Evolutionary conservation across 805 yeast genomes (phyloP), one percentile per base, ranked within the genome.

Genomic region (Candida montana): DNA sequence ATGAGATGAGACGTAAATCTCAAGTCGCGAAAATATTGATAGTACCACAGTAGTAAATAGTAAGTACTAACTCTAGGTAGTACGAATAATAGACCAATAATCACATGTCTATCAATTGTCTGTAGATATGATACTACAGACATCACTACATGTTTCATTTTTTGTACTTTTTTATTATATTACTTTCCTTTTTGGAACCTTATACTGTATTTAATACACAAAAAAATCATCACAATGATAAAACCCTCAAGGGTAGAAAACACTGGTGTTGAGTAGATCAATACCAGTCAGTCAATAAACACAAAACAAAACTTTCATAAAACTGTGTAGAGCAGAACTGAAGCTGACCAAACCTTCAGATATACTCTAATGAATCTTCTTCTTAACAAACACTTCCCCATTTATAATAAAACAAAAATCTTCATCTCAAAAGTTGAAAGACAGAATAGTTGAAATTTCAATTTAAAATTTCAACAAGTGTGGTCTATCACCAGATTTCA

Each of bases 401-500:
- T 21, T 9, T 21, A 6, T 21, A n/a, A n/a, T n/a, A n/a, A n/a
- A n/a, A n/a, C n/a, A n/a, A n/a, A n/a, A n/a, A n/a, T n/a, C n/a
- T n/a, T n/a, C n/a, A n/a, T n/a, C n/a, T n/a, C n/a, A n/a, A n/a
- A n/a, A n/a, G n/a, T n/a, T n/a, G n/a, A n/a, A n/a, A n/a, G n/a
- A n/a, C n/a, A n/a, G n/a, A n/a, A n/a, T n/a, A n/a, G n/a, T n/a
- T n/a, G n/a, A n/a, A n/a, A n/a, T n/a, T n/a, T 21, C 24, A 33
- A 52, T 61, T 83, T 89, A 91, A 75, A 93, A 91, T 79, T 86
- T 88, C 83, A 93, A 86, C 70, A 85, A 81, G 75, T 91, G 98
- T 66, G 98, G 99, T 74, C 77, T 88, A 81, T 91, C 99, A 74
- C 98, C 98, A 75, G 78, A 81, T 85, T 88, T 90, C 75, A 93